phyloP scores from a whole-genome alignment of 2,329 filamentous ascomycete genomes.

The Aspergillus bombycis region DNA sequence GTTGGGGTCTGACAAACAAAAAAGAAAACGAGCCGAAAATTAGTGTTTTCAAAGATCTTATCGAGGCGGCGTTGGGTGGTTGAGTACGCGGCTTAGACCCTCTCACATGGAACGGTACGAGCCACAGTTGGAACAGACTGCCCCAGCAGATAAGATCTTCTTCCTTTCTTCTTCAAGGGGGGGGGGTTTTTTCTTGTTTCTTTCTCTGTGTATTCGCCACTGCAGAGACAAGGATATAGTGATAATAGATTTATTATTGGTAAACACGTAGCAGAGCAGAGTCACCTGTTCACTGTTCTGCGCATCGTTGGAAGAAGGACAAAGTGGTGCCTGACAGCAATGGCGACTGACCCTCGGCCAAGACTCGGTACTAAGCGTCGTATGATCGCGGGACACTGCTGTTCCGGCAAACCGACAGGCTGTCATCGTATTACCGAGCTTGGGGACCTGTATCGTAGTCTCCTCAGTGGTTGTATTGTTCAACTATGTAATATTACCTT shows the following conservation, averaged over 20 bases:
- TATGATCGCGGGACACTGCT: slow-evolving; percentile 37
- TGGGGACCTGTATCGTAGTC: neutral
- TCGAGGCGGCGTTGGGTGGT: slow-evolving; percentile 7
- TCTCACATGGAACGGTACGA: slow-evolving; percentile 7
- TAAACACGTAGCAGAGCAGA: neutral
- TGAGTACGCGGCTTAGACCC: slow-evolving; percentile 3
- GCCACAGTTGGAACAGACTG: neutral
- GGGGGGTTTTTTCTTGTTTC: no score
- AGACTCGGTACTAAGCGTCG: slow-evolving; percentile 19
- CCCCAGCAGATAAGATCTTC: neutral
- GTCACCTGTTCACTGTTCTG: neutral
- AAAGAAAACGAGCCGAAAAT: neutral
- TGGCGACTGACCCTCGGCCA: slow-evolving; percentile 1
- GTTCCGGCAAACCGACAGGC: slow-evolving; percentile 30
- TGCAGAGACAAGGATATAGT: neutral
- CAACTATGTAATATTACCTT: neutral
- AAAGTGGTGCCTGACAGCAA: slow-evolving; percentile 1
- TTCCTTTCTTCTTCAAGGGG: no score
- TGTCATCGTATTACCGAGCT: slow-evolving; percentile 3
- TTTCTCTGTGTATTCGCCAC: neutral
- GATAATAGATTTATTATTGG: slow-evolving; percentile 5
- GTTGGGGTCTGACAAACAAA: neutral
- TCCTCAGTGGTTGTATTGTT: neutral
- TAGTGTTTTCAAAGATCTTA: neutral
- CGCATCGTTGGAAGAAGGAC: neutral